Conservation (phyloP, 148 eudicot species). For the Spergularia bocconei region DNA sequence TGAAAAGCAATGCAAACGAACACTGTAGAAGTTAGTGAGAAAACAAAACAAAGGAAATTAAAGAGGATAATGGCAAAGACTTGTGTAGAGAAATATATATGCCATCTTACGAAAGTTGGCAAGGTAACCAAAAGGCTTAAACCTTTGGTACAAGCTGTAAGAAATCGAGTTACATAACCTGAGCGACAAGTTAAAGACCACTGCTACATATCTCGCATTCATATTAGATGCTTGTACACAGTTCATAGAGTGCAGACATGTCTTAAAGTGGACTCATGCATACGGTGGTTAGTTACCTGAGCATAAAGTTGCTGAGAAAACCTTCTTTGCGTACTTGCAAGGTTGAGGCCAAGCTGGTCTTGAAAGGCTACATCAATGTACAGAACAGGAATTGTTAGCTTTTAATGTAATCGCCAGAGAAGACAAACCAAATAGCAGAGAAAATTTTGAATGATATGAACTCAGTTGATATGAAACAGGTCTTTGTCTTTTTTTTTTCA, state of each 20-base stretch:
- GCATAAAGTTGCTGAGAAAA: slow-evolving; percentile 39
- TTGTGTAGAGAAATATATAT: slow-evolving; percentile 36
- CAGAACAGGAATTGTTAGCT: slow-evolving; percentile 51
- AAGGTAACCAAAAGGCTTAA: slow-evolving; percentile 42
- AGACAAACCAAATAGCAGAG: neutral
- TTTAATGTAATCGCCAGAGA: slow-evolving; percentile 26
- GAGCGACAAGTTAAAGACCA: slow-evolving; percentile 45
- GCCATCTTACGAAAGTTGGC: slow-evolving; percentile 37
- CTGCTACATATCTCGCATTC: slow-evolving; percentile 60
- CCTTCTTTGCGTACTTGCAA: slow-evolving; percentile 57
- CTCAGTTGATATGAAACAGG: slow-evolving; percentile 20
- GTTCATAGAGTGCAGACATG: slow-evolving; percentile 71
- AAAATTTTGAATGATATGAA: slow-evolving; percentile 37
- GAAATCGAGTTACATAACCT: slow-evolving; percentile 46
- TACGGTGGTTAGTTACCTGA: slow-evolving; percentile 59
- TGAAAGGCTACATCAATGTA: slow-evolving; percentile 70
- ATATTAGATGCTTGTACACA: slow-evolving; percentile 68
- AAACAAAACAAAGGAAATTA: neutral
- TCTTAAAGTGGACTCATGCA: slow-evolving; percentile 71
- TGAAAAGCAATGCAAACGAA: too few species aligned
- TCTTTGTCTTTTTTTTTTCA: too few species aligned
- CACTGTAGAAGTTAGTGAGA: too few species aligned
- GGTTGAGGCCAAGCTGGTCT: slow-evolving; percentile 62
- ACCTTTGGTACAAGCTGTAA: slow-evolving; percentile 49
- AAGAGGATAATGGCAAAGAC: slow-evolving; percentile 37